Percentiles rank a stretch among this genome's conserved stretches.
These are phyloP conservation scores for Calocera viscosa DNA, from an alignment of 768 basidiomycete species.

Conservation along the genomic window DNA sequence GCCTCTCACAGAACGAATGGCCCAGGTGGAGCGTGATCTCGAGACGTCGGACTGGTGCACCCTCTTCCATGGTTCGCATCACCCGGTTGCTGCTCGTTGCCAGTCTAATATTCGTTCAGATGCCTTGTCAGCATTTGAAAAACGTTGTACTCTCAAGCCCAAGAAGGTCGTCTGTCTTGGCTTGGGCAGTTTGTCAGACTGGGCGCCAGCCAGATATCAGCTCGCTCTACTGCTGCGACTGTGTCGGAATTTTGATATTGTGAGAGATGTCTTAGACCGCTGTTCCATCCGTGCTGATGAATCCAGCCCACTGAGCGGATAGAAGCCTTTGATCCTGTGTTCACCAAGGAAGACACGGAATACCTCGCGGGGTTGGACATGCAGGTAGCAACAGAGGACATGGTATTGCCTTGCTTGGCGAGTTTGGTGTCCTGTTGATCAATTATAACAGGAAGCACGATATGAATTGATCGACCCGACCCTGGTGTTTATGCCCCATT, in stretches of 20 bases:
- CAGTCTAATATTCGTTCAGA: neutral
- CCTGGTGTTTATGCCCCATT: conserved; percentile 68
- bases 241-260: conserved; percentile 44
- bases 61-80: neutral
- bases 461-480: conserved; percentile 35
- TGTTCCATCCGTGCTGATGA: conserved; percentile 12
- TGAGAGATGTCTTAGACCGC: conserved; percentile 33
- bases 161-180: conserved; percentile 49
- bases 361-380: conserved; percentile 36
- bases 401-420: too few species aligned
- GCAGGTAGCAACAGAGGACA: conserved; percentile 32
- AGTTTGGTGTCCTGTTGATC: too few species aligned
- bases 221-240: conserved; percentile 51
- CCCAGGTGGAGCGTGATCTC: neutral
- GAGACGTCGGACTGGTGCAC: neutral
- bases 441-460: conserved; percentile 29
- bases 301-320: conserved; percentile 38
- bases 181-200: conserved; percentile 56
- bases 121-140: neutral
- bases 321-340: conserved; percentile 60
- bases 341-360: conserved; percentile 45
- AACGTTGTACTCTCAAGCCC: neutral
- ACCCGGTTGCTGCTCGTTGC: neutral
- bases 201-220: conserved; percentile 50
- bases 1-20: neutral